Base-by-base conservation (phyloP, 306 rosid species). In the Rosa rugosa region DNA sequence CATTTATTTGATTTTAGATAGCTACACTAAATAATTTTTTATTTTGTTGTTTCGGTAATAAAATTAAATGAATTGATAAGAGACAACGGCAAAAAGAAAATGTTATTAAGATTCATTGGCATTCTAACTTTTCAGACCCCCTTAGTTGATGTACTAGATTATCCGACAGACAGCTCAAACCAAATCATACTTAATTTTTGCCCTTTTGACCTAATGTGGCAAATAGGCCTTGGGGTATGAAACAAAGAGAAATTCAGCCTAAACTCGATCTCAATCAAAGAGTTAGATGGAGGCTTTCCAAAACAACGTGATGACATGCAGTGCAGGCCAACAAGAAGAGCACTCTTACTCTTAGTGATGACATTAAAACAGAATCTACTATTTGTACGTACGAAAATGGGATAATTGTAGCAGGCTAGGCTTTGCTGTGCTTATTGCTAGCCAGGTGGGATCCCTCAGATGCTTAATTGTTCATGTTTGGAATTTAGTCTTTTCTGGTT, bases 401-500 rank as follows among this genome's bases (percentile, higher is more conserved):
- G 9, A 53, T 40, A 54, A 34, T 53, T 54, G 66, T 67, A 54
- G 65, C 46, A 59, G 62, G 51, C 67, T 40, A 59, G 62, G 51
- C 67, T 40, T 16, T 10, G 51, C 27, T 54, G 67, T 73, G 68
- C 68, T 73, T 22, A 56, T 20, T 49, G 76, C 41, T 25, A 71
- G 54, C 59, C 82, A 46, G 54, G 57, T 25, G 76, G 81, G 75
- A 53, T 11, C 46, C 38, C 68, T 60, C 5, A 31, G 66, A 46
- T 60, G 62, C 51, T 38, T 63, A 63, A 80, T 68, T 80, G 74
- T 80, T 73, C 25, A n/a, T 20, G 42, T 56, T 66, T 75, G 79
- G 71, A 74, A 42, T 54, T 27, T 63, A 40, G 60, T 20, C 18
- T 66, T 25, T n/a, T 54, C 12, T 47, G 40, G 11, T 44, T 75